Conservation (phyloP, 2,329 filamentous ascomycete genomes). For the Neurospora sp. region DNA sequence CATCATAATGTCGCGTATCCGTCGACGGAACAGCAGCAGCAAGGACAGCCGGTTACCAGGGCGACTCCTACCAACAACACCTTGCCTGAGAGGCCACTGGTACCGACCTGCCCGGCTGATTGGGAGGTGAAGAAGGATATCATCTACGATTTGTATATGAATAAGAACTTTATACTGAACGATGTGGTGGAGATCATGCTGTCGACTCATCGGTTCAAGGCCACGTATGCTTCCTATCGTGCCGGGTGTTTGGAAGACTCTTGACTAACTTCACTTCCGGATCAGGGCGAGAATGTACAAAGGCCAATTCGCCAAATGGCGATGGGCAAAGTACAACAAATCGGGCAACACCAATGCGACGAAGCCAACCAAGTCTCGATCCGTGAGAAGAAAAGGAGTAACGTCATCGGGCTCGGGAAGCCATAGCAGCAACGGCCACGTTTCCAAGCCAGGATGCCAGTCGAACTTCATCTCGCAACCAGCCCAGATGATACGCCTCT, state of each 20-base stretch:
- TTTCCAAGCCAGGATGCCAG: not conserved
- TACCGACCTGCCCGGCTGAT: constrained; percentile 12
- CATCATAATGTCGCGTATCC: not conserved
- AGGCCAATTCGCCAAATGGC: constrained; percentile 20
- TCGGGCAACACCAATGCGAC: constrained; percentile 2
- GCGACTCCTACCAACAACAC: not conserved
- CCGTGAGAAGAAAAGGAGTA: not conserved
- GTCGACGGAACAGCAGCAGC: not conserved
- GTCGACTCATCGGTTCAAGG: constrained; percentile 15
- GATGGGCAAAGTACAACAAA: constrained; percentile 21
- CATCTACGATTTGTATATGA: constrained; percentile 16
- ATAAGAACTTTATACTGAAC: constrained; percentile 16
- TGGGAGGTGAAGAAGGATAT: constrained; percentile 16
- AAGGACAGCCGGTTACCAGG: not conserved
- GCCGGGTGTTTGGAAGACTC: not conserved
- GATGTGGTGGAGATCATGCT: constrained; percentile 18
- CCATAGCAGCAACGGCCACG: not conserved
- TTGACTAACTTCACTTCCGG: not conserved
- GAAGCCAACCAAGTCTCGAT: constrained; percentile 5
- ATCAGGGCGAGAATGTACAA: constrained; percentile 20
- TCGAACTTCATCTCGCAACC: not conserved
- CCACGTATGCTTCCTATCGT: constrained; percentile 11
- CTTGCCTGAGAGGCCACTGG: constrained; percentile 6
- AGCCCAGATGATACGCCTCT: constrained; percentile 1
- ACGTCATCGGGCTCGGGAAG: not conserved